Base-by-base conservation (phyloP, 2,329 filamentous ascomycete species). In the Aspergillus flavus region DNA sequence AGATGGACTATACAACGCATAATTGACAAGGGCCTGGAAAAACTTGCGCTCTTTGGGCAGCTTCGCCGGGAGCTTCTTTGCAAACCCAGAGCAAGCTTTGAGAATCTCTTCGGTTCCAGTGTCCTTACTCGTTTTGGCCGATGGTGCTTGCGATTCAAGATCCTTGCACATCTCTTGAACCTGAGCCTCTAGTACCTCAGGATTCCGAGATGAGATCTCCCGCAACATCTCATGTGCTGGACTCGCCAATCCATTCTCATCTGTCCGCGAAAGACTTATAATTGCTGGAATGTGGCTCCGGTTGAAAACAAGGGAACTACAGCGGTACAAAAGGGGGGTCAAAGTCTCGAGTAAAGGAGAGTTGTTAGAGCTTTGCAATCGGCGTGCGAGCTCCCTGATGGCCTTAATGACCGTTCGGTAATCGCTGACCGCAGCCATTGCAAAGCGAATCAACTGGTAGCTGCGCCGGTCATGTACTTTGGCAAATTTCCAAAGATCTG, bases 51-150 rank as follows among this genome's bases (percentile, higher is more conserved):
- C 91, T 63, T 88, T 86, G 1, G 92, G 91, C 59, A 99, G 87
- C 64, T 98, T 94, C 12, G 89, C 85, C 0, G 94, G 89, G 69
- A 96, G 94, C 70, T 90, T 93, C 72, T 90, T 90, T 1, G 94
- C 92, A 75, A 97, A 99, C 2, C 91, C 93, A 11, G 94, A 91
- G 75, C 95, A 97, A 3, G 96, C 94, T 75, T 96, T 97, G 63
- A 99, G 83, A 2, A 94, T 94, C 72, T 97, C 92, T 14, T 95
- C 92, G n/a, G 92, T 89, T 3, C 87, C 85, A 1, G 87, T 78
- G 59, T 94, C 91, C 65, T 94, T 94, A 1, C 84, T 74, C 58
- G 86, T 87, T 21, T 83, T 87, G 23, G 86, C 83, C 4, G 87
- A 89, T 0, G 95, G 95, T 1, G 92, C 91, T 71, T 94, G 89